Percentiles rank a stretch among this genome's conserved stretches.
Evolutionary conservation across 495 filamentous ascomycete genomes (phyloP).

Genomic region (Immersiella caudata): DNA sequence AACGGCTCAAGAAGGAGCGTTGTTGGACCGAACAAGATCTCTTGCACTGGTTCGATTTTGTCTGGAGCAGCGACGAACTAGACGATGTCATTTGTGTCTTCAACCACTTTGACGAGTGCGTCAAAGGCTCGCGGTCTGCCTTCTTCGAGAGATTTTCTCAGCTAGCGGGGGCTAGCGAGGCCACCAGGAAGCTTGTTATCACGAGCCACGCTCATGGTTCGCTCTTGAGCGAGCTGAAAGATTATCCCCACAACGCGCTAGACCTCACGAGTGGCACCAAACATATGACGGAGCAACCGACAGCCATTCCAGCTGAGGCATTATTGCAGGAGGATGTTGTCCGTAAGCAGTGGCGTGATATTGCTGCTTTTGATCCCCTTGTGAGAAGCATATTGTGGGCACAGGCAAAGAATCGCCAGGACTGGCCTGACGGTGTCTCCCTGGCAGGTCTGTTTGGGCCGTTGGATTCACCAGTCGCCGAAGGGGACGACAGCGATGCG

Average conservation of each 20-base stretch:
- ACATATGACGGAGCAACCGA: not conserved
- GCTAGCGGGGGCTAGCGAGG: not conserved
- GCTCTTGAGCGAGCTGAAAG: not conserved
- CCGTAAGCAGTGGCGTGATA: not conserved
- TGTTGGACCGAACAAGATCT: not conserved
- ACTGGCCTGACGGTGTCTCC: not conserved
- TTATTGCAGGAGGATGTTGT: not conserved
- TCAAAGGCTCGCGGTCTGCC: not conserved
- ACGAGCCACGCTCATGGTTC: not conserved
- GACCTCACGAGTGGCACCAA: not conserved
- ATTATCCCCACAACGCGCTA: not conserved
- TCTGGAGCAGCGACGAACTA: not conserved
- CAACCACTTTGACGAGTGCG: not conserved
- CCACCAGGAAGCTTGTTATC: not conserved
- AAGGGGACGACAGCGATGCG: not conserved
- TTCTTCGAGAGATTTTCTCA: not conserved
- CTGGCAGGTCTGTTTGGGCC: not conserved
- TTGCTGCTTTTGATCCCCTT: not conserved
- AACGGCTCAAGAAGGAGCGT: not conserved
- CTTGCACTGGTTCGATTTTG: not conserved
- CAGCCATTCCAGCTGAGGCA: not conserved
- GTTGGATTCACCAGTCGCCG: not conserved
- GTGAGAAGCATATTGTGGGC: not conserved
- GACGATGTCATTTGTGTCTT: not conserved
- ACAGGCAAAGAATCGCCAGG: not conserved